Base-by-base conservation (phyloP, 2,329 filamentous ascomycete species). In the Arthrinium puccinioides region DNA sequence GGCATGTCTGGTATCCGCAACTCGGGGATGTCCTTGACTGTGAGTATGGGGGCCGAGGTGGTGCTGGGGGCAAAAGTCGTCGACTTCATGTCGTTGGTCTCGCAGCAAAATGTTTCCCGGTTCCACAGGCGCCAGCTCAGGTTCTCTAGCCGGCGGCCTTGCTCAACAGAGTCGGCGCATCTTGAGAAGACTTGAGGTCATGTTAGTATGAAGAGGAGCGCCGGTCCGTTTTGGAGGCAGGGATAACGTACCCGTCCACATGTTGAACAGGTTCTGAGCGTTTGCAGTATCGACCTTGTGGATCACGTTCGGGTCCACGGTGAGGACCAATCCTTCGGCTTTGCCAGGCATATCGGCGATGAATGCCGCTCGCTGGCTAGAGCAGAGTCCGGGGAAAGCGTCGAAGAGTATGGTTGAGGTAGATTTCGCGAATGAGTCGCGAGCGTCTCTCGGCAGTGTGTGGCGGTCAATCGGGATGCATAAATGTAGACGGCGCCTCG, bases 101-200 rank as follows among this genome's bases (percentile, higher is more conserved):
- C 82, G 62, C 84, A 89, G 64, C 89, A 94, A 52, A 95, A 87
- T 9, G 86, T 90, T 59, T 97, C 89, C 53, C 88, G 77, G 53
- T 87, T 94, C 90, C 89, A 97, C 44, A 97, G 68, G 52, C 92
- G 74, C 92, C 92, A 97, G 59, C 85, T 94, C 45, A 98, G 71
- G 66, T 98, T 97, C 61, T 97, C 92, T 57, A 96, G 71, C 55
- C 92, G 76, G 56, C 87, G 81, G 40, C 92, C 92, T 63, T 97
- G 85, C 59, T 95, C 87, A 59, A 97, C 83, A 36, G 89, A 92
- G 55, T 92, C 87, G 56, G 88, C 87, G 63, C 90, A 95, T 65
- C 88, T 87, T 36, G 88, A 90, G 59, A 97, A 96, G 43, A 97
- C 88, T 92, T 56, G 28, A 42, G 37, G 36, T 33, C 39, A 31